These are phyloP conservation scores for Fusarium ambrosium DNA, from an alignment of 2,329 filamentous ascomycete species.

Conservation along the genomic window DNA sequence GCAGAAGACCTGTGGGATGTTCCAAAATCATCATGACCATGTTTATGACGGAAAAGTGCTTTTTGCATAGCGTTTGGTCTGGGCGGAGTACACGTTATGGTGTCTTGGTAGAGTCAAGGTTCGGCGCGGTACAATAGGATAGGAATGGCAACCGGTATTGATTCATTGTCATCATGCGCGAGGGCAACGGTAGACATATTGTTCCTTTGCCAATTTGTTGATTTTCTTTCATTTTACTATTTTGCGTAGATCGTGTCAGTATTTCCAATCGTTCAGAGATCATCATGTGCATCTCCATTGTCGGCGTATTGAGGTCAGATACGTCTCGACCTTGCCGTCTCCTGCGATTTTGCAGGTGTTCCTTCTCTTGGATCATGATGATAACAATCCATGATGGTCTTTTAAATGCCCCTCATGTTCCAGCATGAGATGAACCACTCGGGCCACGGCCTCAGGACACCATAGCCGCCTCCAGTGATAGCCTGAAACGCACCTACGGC, in stretches of 20 bases:
- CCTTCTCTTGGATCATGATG: neutral
- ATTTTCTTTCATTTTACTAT: neutral
- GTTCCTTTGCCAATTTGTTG: neutral
- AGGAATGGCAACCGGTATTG: neutral
- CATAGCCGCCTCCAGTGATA: neutral
- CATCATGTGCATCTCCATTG: neutral
- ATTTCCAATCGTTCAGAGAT: neutral
- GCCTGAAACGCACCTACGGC: neutral
- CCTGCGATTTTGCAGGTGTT: neutral
- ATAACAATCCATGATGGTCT: neutral
- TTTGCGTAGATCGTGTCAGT: neutral
- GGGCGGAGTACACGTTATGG: neutral
- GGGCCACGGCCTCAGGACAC: neutral
- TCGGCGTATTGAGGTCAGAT: neutral
- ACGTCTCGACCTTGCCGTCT: neutral
- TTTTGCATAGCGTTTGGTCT: conserved; percentile 1
- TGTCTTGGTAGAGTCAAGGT: neutral
- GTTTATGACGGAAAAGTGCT: neutral
- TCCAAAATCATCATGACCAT: neutral
- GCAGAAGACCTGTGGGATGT: conserved; percentile 63
- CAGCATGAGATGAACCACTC: neutral
- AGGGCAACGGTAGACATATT: neutral
- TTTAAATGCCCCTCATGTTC: neutral
- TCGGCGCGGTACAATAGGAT: neutral
- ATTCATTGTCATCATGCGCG: neutral